phyloP scores from a whole-genome alignment of 2,329 filamentous ascomycete genomes.

The Hypoxylon sp. region DNA sequence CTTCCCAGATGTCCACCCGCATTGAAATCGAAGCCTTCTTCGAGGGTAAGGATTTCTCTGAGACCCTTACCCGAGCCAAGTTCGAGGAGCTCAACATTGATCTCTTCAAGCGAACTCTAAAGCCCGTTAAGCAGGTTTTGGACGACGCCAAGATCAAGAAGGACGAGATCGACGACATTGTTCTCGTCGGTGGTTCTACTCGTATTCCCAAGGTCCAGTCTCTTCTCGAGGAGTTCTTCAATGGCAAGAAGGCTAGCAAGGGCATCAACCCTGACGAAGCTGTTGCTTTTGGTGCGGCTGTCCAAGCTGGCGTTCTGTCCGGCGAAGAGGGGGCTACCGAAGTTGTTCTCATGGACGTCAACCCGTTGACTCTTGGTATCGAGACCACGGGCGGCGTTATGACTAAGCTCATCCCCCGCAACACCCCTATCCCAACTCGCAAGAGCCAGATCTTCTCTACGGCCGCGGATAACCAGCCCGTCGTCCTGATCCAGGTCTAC shows the following conservation, averaged over 20 bases:
- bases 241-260: conserved; percentile 97
- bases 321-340: conserved; percentile 86
- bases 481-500: conserved; percentile 94
- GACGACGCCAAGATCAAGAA: conserved; percentile 99
- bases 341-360: conserved; percentile 96
- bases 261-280: conserved; percentile 99
- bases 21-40: conserved; percentile 98
- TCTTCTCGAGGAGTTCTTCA: conserved; percentile 96
- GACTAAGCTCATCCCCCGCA: conserved; percentile 95
- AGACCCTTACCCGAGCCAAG: conserved; percentile 98
- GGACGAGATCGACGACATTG: conserved; percentile 94
- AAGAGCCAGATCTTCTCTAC: conserved; percentile 99
- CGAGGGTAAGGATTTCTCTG: conserved; percentile 97
- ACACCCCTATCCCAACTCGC: conserved; percentile 94
- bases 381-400: conserved; percentile 98
- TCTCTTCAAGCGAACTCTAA: conserved; percentile 99
- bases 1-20: conserved; percentile 91
- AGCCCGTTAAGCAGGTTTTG: conserved; percentile 98
- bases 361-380: conserved; percentile 95
- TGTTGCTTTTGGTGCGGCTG: conserved; percentile 96
- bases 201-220: conserved; percentile 98
- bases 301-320: conserved; percentile 95
- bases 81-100: conserved; percentile 99
- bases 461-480: conserved; percentile 95
- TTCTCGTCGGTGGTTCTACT: conserved; percentile 97